A percentile compares a stretch with the other conserved stretches of the same genome.
Conservation (phyloP, 169 alveolate genomes). For the Cyclospora cayetanensis region DNA sequence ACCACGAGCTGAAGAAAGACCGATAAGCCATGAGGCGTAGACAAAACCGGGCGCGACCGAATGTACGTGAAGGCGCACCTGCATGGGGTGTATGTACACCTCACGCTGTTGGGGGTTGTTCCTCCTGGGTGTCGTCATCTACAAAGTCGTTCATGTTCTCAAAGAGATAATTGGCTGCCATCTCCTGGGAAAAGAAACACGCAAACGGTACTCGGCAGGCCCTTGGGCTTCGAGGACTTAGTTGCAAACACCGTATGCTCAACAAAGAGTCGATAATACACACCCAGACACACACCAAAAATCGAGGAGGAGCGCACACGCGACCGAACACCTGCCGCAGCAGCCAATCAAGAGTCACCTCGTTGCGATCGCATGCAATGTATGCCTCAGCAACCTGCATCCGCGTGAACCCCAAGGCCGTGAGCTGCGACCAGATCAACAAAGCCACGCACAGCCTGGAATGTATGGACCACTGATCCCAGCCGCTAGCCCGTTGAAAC, state of each 20-base stretch:
- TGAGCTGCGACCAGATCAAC: conserved; percentile 78
- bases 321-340: not conserved
- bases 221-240: not conserved
- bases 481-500: no score
- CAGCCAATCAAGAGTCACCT: conserved; percentile 75
- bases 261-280: not conserved
- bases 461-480: no score
- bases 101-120: not conserved
- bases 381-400: conserved; percentile 96
- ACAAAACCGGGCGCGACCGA: no score
- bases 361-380: conserved; percentile 96
- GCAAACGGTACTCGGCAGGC: not conserved
- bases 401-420: conserved; percentile 93
- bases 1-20: no score
- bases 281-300: not conserved
- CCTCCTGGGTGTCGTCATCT: conserved; percentile 59
- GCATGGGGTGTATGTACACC: not conserved
- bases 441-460: no score
- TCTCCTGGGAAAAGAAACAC: conserved; percentile 56
- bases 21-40: no score
- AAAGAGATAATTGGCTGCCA: conserved; percentile 90
- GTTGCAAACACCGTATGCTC: not conserved
- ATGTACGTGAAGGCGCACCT: no score
- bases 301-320: not conserved
- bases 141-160: conserved; percentile 84